phyloP scores from a whole-genome alignment of 73 alveolate genomes.

The Paramecium sonneborni region DNA sequence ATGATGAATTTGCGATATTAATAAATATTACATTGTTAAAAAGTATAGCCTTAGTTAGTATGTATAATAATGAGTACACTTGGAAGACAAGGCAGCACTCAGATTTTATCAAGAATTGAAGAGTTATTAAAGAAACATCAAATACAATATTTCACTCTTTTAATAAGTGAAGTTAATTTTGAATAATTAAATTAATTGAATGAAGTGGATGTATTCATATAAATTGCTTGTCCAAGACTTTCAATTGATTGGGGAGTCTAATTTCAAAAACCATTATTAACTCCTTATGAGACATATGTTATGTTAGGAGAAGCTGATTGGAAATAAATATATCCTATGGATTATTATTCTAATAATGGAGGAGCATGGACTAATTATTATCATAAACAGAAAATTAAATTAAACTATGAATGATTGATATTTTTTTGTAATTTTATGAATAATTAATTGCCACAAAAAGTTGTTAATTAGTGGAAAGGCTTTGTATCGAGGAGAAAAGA shows the following conservation, averaged over 20 bases:
- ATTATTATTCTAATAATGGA: slow-evolving; percentile 91
- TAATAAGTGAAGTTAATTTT: slow-evolving; percentile 94
- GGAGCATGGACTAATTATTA: slow-evolving; percentile 96
- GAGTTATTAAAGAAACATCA: slow-evolving; percentile 78
- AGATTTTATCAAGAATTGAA: slow-evolving; percentile 86
- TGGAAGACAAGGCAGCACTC: slow-evolving; percentile 98
- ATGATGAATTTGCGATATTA: slow-evolving; percentile 89
- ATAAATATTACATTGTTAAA: slow-evolving; percentile 83
- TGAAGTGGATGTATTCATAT: slow-evolving; percentile 94
- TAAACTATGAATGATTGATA: slow-evolving; percentile 38
- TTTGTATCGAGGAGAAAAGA: neutral
- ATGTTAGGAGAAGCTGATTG: slow-evolving; percentile 81
- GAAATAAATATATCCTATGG: slow-evolving; percentile 94
- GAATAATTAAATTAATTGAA: slow-evolving; percentile 78
- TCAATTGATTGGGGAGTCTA: slow-evolving; percentile 98
- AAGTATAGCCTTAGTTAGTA: slow-evolving; percentile 40
- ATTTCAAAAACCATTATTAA: slow-evolving; percentile 91
- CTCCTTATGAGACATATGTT: slow-evolving; percentile 96
- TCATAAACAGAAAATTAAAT: slow-evolving; percentile 57
- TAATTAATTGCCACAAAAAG: neutral
- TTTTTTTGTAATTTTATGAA: neutral
- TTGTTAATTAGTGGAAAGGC: neutral
- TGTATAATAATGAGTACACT: slow-evolving; percentile 97
- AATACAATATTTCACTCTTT: slow-evolving; percentile 78
- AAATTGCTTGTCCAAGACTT: slow-evolving; percentile 94